Evolutionary conservation across 164 flowering plant species (phyloP).

Genomic region (Magnolia sinica): DNA sequence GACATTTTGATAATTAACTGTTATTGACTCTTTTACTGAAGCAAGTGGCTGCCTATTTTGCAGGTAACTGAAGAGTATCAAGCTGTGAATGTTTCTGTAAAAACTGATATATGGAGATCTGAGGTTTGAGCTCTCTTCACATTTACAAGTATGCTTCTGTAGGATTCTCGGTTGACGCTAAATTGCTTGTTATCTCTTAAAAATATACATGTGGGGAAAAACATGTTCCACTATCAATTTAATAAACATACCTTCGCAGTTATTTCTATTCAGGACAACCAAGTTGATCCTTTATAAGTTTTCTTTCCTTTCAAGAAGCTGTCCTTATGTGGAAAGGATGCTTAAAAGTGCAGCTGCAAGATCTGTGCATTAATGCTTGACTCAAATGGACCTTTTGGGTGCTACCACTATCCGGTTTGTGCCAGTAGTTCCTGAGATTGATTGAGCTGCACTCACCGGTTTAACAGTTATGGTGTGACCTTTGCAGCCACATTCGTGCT

Average conservation of each 20-base stretch:
- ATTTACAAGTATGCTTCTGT: not conserved
- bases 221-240: not conserved
- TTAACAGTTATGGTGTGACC: not conserved
- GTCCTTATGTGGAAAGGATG: not conserved
- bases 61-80: slow-evolving; percentile 88
- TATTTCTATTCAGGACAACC: not conserved
- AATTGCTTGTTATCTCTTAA: not conserved
- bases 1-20: slow-evolving; percentile 11
- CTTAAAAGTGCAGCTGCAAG: not conserved
- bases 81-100: slow-evolving; percentile 85
- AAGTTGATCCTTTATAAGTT: not conserved
- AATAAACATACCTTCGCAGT: not conserved
- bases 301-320: not conserved
- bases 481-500: not conserved
- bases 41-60: slow-evolving; percentile 19
- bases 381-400: too few relatives aligned
- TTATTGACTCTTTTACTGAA: slow-evolving; percentile 3
- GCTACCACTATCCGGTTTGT: not conserved
- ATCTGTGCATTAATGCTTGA: not conserved
- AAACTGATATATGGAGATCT: slow-evolving; percentile 53
- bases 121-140: slow-evolving; percentile 52
- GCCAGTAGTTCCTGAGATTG: not conserved
- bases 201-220: not conserved
- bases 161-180: not conserved
- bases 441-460: not conserved